A percentile compares a stretch with the other conserved stretches of the same genome.
phyloP scores from a whole-genome alignment of 257 asterid species.

The Fraxinus americana region DNA sequence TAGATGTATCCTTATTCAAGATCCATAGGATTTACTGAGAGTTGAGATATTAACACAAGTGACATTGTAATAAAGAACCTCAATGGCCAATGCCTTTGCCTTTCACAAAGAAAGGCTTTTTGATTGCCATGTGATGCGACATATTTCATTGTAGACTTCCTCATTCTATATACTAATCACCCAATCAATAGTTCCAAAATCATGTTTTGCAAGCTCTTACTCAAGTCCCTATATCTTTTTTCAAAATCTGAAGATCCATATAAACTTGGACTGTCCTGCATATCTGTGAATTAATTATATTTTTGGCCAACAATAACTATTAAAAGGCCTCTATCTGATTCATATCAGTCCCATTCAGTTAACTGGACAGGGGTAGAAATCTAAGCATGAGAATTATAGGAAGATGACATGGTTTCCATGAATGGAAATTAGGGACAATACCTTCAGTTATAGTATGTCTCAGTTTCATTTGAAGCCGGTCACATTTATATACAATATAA shows the following conservation, averaged over 20 bases:
- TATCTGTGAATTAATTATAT: neutral
- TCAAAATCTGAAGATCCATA: neutral
- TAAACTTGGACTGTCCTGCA: neutral
- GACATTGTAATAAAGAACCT: neutral
- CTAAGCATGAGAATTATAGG: neutral
- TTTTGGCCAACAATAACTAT: neutral
- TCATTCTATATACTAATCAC: neutral
- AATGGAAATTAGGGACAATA: slow-evolving; percentile 9
- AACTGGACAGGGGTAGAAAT: neutral
- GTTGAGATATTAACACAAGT: neutral
- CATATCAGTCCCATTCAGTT: neutral
- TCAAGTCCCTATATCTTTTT: neutral
- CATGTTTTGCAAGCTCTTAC: neutral
- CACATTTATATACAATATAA: neutral
- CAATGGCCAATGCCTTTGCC: neutral
- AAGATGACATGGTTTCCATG: neutral
- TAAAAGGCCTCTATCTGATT: neutral
- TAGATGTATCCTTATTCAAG: neutral
- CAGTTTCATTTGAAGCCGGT: slow-evolving; percentile 1
- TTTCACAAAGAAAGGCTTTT: slow-evolving; percentile 7
- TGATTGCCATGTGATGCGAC: neutral
- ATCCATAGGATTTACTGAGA: neutral
- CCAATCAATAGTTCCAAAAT: neutral
- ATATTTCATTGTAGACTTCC: neutral
- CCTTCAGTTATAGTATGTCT: neutral